Evolutionary conservation across 768 basidiomycete species (phyloP), one percentile per base, ranked within the genome.

Genomic region (Daedalea quercina): DNA sequence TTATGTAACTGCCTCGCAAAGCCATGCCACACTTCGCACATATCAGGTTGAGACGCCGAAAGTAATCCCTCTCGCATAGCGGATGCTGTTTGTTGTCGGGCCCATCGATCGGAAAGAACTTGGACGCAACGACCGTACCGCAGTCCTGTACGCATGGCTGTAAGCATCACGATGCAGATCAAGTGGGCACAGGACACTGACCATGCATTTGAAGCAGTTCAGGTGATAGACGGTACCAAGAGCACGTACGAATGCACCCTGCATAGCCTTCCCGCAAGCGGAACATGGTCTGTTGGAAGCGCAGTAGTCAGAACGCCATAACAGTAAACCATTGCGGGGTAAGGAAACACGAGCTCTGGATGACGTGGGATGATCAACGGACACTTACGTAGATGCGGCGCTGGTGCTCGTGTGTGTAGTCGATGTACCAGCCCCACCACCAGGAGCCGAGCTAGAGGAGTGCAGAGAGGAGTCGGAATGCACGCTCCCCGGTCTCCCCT

Each of bases 201-300:
- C 95, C 80, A 91, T 80, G 77, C 96, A 99, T 64, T 90, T 90
- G 80, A 99, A 99, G 74, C 96, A 99, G 60, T 90, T 89, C n/a
- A 98, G 70, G 69, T 99, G 96, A 66, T 85, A 98, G 22, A 97
- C 92, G 0, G 90, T 88, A 53, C 90, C 87, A 48, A 99, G 75
- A 0, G 96, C 96, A 54, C 96, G 81, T 33, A 99, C 96, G 70
- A 97, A 98, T 44, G 94, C 93, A 12, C 96, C 95, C 55, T 93
- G 87, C 82, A 97, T 89, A 35, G 82, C 70, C 64, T 85, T 84
- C 37, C 82, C 84, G 63, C 89, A 90, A 12, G 89, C 80, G 23
- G 84, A 81, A 63, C 89, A 91, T 69, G 79, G 75, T 60, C 87
- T 89, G 28, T 15, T 35, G 40, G 24, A 3, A 26, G 15, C 34